Percentiles rank a stretch among this genome's conserved stretches.
These are phyloP conservation scores for Gaultheria prostrata DNA, from an alignment of 148 eudicot genomes.

Conservation along the genomic window DNA sequence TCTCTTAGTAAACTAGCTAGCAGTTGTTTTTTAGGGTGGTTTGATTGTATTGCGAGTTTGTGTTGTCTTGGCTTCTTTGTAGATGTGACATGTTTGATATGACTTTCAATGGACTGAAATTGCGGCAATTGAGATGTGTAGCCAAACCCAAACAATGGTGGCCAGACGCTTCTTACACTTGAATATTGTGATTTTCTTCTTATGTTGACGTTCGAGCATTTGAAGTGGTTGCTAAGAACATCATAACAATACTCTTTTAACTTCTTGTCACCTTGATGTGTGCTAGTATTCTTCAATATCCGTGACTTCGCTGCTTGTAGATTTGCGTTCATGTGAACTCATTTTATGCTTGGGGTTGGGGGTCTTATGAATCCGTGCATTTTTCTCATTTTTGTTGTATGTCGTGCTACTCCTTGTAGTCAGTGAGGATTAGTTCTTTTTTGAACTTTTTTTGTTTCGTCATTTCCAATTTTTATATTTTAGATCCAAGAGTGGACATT, in stretches of 20 bases:
- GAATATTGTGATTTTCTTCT: not conserved
- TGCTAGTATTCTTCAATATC: not conserved
- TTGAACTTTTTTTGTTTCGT: not conserved
- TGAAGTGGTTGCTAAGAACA: not conserved
- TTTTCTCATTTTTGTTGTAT: not conserved
- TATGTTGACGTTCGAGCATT: not conserved
- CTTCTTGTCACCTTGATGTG: not conserved
- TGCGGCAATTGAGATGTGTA: not conserved
- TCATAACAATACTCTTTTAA: not conserved
- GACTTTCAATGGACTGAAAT: not conserved
- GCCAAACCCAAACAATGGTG: not conserved
- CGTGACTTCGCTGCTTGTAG: not conserved
- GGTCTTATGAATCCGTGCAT: not conserved
- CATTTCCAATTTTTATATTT: not conserved
- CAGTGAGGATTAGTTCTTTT: not conserved
- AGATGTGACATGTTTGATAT: not conserved
- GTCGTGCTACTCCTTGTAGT: not conserved
- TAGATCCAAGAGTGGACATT: not conserved
- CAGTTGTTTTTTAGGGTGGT: not conserved
- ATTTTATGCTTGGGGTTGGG: not conserved
- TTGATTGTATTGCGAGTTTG: not conserved
- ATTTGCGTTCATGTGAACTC: not conserved
- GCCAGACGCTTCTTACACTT: not conserved
- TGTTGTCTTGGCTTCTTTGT: not conserved
- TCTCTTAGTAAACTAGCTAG: not conserved